Evolutionary conservation across 805 yeast genomes (phyloP).

Genomic region (Ogataea paraovalis): DNA sequence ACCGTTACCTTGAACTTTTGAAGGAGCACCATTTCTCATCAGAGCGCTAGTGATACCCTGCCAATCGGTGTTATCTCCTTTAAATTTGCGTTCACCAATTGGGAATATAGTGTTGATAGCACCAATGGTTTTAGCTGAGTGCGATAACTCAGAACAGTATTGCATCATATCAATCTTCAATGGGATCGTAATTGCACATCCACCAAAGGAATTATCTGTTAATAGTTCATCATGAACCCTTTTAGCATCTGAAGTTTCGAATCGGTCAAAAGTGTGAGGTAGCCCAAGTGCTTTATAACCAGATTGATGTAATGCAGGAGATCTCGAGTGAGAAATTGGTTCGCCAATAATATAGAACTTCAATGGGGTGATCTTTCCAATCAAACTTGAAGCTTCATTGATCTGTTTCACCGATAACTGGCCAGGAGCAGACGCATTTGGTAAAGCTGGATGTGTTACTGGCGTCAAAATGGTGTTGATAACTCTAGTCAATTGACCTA

Average conservation of each 20-base stretch:
- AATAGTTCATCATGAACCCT: constrained; percentile 53
- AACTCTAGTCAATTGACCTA: constrained; percentile 77
- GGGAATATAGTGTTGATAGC: constrained; percentile 89
- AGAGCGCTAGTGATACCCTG: constrained; percentile 76
- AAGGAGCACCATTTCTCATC: constrained; percentile 55
- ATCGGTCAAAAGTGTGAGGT: constrained; percentile 65
- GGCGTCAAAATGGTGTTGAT: constrained; percentile 78
- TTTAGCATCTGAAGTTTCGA: constrained; percentile 62
- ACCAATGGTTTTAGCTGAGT: constrained; percentile 80
- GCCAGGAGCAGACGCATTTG: constrained; percentile 76
- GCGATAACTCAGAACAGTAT: constrained; percentile 59
- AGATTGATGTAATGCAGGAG: constrained; percentile 83
- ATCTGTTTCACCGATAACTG: constrained; percentile 66
- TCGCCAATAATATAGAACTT: constrained; percentile 72
- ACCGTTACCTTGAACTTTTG: constrained; percentile 45
- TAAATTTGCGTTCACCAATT: constrained; percentile 43
- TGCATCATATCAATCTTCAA: constrained; percentile 77
- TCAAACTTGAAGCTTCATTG: constrained; percentile 47
- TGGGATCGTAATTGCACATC: constrained; percentile 95
- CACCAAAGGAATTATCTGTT: constrained; percentile 63
- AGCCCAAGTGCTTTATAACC: constrained; percentile 72
- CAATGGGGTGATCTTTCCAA: constrained; percentile 47
- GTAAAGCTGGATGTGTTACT: constrained; percentile 67
- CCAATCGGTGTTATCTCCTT: constrained; percentile 96
- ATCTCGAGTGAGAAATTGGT: constrained; percentile 83